Conservation (phyloP, 495 filamentous ascomycete genomes). For the Penicillium verhagenii region DNA sequence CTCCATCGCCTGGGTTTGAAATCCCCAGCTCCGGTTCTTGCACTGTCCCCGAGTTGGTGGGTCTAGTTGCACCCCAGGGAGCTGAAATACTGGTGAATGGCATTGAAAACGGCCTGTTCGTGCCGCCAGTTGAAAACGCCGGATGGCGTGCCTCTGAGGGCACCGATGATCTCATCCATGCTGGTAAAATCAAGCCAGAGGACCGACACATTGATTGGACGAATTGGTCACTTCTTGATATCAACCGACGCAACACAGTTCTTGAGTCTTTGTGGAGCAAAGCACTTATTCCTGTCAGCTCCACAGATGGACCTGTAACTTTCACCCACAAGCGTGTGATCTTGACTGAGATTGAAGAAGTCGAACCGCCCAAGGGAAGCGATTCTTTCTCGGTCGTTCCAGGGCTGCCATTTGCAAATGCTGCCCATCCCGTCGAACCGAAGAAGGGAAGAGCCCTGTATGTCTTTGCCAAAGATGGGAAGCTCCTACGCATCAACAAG, state of each 20-base stretch:
- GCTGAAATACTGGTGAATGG: conserved; percentile 61
- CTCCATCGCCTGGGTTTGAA: conserved; percentile 49
- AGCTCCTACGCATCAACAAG: conserved; percentile 34
- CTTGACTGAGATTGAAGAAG: conserved; percentile 39
- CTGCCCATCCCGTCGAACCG: conserved; percentile 24
- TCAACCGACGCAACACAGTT: conserved; percentile 48
- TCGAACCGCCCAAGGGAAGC: conserved; percentile 27
- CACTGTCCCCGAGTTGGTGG: conserved; percentile 42
- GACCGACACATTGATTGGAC: conserved; percentile 55
- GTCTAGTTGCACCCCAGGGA: conserved; percentile 45
- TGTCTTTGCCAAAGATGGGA: conserved; percentile 39
- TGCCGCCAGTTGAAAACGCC: conserved; percentile 54
- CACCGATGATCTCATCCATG: conserved; percentile 33
- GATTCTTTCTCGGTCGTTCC: conserved; percentile 31
- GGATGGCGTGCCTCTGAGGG: conserved; percentile 32
- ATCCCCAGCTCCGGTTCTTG: conserved; percentile 45
- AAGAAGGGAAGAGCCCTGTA: conserved; percentile 35
- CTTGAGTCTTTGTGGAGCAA: conserved; percentile 57
- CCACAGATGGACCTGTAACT: conserved; percentile 9
- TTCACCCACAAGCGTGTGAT: conserved; percentile 42
- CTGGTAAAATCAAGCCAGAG: conserved; percentile 52
- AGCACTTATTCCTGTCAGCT: conserved; percentile 26
- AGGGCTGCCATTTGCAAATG: conserved; percentile 40
- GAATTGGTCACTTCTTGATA: conserved; percentile 46
- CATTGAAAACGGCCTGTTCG: conserved; percentile 58